phyloP scores from a whole-genome alignment of 2,329 filamentous ascomycete species.

The Fusarium sacchari region DNA sequence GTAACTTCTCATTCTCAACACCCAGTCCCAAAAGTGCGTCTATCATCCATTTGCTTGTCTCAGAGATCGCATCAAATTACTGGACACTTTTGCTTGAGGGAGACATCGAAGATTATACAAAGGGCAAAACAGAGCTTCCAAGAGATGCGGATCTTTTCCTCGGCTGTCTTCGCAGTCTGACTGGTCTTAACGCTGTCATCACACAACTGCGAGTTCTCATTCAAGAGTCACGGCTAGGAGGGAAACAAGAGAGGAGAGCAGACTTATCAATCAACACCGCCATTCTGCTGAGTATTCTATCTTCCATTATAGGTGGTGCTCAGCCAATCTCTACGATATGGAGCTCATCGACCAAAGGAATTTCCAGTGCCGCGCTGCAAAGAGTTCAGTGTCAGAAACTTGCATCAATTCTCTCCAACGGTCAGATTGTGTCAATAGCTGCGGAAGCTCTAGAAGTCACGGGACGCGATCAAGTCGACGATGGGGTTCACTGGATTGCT shows the following conservation, averaged over 20 bases:
- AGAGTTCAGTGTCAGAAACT: slow-evolving; percentile 52
- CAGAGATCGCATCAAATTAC: slow-evolving; percentile 81
- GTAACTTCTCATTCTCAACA: slow-evolving; percentile 40
- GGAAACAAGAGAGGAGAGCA: slow-evolving; percentile 51
- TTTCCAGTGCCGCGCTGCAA: slow-evolving; percentile 40
- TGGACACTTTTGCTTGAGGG: slow-evolving; percentile 73
- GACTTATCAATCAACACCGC: slow-evolving; percentile 56
- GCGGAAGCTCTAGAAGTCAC: slow-evolving; percentile 66
- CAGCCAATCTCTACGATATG: slow-evolving; percentile 52
- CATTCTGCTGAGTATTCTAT: slow-evolving; percentile 57
- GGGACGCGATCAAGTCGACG: slow-evolving; percentile 46
- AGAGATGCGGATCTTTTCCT: slow-evolving; percentile 64
- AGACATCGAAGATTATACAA: slow-evolving; percentile 31
- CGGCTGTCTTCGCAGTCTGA: slow-evolving; percentile 74
- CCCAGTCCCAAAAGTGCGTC: slow-evolving; percentile 77
- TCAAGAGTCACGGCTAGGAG: slow-evolving; percentile 57
- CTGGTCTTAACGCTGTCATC: slow-evolving; percentile 81
- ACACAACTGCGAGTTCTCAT: slow-evolving; percentile 73
- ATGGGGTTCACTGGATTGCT: slow-evolving; percentile 66
- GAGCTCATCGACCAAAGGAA: slow-evolving; percentile 43
- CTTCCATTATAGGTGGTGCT: slow-evolving; percentile 53
- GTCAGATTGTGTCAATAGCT: slow-evolving; percentile 60
- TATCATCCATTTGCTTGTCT: slow-evolving; percentile 78
- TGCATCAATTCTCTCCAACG: slow-evolving; percentile 58
- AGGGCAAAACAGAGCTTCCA: slow-evolving; percentile 28